These are phyloP conservation scores for Linanthus parryae DNA, from an alignment of 148 eudicot genomes.

Conservation along the genomic window DNA sequence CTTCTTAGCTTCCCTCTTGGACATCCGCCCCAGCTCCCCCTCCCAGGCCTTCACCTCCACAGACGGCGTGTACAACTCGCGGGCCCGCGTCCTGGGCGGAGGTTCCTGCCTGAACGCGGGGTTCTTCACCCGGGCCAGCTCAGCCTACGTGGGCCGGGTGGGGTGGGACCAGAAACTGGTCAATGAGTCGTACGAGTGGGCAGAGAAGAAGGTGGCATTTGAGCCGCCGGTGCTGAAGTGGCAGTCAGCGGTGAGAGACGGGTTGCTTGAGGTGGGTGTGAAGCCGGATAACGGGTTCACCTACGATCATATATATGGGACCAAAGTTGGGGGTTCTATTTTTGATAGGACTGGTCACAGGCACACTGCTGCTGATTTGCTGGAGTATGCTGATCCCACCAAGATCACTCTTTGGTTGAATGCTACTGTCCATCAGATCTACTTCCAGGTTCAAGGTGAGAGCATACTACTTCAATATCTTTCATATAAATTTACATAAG, in stretches of 20 bases:
- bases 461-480: too few relatives aligned
- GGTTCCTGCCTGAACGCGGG: constrained; percentile 75
- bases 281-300: constrained; percentile 60
- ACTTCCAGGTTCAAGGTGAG: too few relatives aligned
- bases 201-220: constrained; percentile 54
- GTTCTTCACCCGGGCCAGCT: constrained; percentile 58
- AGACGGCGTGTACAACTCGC: constrained; percentile 70
- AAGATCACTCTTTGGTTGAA: constrained; percentile 42
- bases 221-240: constrained; percentile 48
- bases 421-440: constrained; percentile 49
- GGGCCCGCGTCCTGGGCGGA: constrained; percentile 71
- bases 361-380: constrained; percentile 79
- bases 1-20: constrained; percentile 29
- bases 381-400: constrained; percentile 55
- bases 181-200: constrained; percentile 66
- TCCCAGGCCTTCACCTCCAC: constrained; percentile 67
- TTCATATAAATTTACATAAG: too few relatives aligned
- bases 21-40: constrained; percentile 48
- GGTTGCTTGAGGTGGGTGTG: constrained; percentile 56
- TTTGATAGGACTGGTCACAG: constrained; percentile 61
- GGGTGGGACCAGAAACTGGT: constrained; percentile 62
- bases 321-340: constrained; percentile 72
- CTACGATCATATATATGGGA: constrained; percentile 59
- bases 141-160: constrained; percentile 20
- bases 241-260: constrained; percentile 67